Evolutionary conservation across 2,329 filamentous ascomycete genomes (phyloP).

Genomic region (Dothistroma pini): DNA sequence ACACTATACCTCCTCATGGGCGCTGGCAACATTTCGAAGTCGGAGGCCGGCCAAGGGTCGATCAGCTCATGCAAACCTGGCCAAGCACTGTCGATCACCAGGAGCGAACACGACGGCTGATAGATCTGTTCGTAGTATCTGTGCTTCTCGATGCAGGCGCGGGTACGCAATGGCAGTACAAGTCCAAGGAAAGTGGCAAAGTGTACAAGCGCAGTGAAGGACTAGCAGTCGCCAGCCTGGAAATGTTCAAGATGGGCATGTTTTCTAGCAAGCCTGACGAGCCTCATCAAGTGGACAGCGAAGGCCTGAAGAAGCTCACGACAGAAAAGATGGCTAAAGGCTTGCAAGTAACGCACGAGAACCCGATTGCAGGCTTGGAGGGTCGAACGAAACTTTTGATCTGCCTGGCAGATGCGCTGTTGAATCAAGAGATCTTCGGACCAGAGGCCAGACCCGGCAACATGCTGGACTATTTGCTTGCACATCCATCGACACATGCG

Average conservation of each 20-base stretch:
- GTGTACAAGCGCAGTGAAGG: conserved; percentile 84
- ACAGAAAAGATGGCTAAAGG: conserved; percentile 72
- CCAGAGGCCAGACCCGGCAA: conserved; percentile 81
- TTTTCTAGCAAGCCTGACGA: conserved; percentile 81
- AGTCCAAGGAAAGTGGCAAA: conserved; percentile 81
- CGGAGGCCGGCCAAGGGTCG: conserved; percentile 70
- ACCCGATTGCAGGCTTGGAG: conserved; percentile 79
- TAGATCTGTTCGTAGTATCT: conserved; percentile 76
- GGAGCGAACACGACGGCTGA: conserved; percentile 69
- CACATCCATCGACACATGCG: conserved; percentile 83
- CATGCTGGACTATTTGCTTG: conserved; percentile 92
- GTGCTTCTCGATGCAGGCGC: conserved; percentile 85
- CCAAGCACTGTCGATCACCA: conserved; percentile 64
- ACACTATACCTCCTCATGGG: conserved; percentile 78
- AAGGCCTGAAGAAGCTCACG: conserved; percentile 70
- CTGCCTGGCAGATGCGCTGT: conserved; percentile 69
- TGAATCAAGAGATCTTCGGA: conserved; percentile 81
- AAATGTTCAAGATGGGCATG: conserved; percentile 90
- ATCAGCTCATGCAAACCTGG: conserved; percentile 67
- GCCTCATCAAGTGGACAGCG: conserved; percentile 85
- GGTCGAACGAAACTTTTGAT: conserved; percentile 77
- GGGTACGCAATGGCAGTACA: conserved; percentile 87
- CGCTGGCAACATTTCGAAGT: conserved; percentile 81
- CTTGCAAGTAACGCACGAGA: conserved; percentile 76
- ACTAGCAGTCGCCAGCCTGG: conserved; percentile 70